Conservation (phyloP, 257 asterid genomes). For the Ophiorrhiza pumila region DNA sequence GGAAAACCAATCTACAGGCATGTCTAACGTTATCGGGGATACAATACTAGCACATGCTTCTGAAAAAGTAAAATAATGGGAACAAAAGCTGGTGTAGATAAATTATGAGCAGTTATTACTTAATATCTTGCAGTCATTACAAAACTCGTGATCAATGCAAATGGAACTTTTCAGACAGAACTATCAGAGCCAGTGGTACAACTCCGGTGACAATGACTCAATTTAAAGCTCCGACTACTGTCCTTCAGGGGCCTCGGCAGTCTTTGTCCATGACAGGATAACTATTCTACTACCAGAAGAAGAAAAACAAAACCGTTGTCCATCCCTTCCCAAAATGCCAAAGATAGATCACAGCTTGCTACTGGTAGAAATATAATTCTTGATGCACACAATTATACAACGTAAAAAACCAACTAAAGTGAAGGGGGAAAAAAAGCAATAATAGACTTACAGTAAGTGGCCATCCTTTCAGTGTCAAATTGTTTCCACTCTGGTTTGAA, state of each 20-base stretch:
- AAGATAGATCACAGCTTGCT: not conserved
- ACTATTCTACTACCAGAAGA: too few species aligned
- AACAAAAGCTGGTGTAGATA: not conserved
- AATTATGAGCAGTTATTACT: not conserved
- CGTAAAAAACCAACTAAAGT: not conserved
- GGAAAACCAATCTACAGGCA: not conserved
- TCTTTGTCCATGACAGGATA: too few species aligned
- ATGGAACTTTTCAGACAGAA: not conserved
- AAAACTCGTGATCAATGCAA: not conserved
- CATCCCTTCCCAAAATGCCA: not conserved
- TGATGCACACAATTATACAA: not conserved
- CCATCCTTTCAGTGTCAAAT: conserved; percentile 97
- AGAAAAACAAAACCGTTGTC: not conserved
- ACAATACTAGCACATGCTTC: not conserved
- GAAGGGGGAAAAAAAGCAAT: not conserved
- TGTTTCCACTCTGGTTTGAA: conserved; percentile 91
- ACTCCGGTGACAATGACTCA: not conserved
- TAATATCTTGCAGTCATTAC: not conserved
- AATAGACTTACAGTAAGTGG: conserved; percentile 81
- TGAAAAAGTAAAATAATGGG: not conserved
- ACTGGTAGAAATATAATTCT: not conserved
- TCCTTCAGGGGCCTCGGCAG: not conserved
- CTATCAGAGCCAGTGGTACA: not conserved
- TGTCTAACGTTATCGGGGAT: not conserved
- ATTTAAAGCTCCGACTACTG: not conserved